Conservation (phyloP, 2,329 filamentous ascomycete genomes). For the Penicillium glabrum region DNA sequence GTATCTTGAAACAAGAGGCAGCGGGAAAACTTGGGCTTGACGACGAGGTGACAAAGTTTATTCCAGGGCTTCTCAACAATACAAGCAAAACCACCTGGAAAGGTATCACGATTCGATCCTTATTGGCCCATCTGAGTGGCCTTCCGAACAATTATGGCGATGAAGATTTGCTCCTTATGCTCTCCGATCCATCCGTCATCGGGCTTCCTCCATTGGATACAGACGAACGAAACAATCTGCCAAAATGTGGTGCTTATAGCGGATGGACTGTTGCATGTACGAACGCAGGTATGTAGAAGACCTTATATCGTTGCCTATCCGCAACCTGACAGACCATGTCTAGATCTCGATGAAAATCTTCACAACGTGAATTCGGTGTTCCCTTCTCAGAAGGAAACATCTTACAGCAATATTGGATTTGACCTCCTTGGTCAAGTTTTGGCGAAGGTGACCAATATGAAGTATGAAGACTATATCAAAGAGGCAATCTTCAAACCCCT, state of each 20-base stretch:
- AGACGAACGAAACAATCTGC: not conserved
- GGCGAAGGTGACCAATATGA: constrained; percentile 23
- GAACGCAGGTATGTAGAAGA: constrained; percentile 1
- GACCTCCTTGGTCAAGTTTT: constrained; percentile 28
- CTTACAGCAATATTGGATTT: constrained; percentile 31
- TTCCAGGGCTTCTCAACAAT: constrained; percentile 10
- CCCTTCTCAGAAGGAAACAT: constrained; percentile 23
- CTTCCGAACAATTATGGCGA: constrained; percentile 26
- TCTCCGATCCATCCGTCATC: constrained; percentile 2
- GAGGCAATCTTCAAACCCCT: constrained; percentile 18
- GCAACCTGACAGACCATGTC: not conserved
- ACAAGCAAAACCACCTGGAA: constrained; percentile 21
- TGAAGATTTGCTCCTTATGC: not conserved
- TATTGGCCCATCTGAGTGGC: constrained; percentile 27
- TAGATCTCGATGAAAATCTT: not conserved
- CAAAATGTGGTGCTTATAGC: constrained; percentile 2
- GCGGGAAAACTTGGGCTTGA: constrained; percentile 27
- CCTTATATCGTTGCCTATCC: too few species aligned
- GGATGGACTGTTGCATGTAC: constrained; percentile 10
- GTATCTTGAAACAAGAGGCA: constrained; percentile 26
- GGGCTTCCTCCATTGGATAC: not conserved
- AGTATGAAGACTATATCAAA: constrained; percentile 25
- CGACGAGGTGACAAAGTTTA: constrained; percentile 23
- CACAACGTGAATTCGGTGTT: constrained; percentile 13
- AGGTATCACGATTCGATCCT: constrained; percentile 25